phyloP scores from a whole-genome alignment of 345 rosid genomes.

The Ceriops tagal region DNA sequence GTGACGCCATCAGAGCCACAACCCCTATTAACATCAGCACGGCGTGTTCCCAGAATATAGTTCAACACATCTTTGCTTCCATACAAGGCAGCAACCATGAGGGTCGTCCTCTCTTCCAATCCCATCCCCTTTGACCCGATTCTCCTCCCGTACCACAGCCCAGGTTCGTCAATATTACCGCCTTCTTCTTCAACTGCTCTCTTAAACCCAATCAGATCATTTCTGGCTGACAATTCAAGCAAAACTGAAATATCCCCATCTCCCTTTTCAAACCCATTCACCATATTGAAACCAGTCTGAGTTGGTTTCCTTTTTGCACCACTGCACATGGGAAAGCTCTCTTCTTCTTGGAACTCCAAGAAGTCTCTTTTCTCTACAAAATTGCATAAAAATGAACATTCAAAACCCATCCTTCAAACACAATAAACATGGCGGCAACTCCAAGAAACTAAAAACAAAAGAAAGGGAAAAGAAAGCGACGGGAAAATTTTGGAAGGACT shows the following conservation, averaged over 20 bases:
- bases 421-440: background rate
- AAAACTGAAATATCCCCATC: constrained; percentile 43
- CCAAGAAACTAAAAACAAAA: background rate
- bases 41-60: constrained; percentile 49
- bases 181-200: constrained; percentile 53
- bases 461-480: background rate
- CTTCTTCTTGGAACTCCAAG: constrained; percentile 6
- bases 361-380: constrained; percentile 19
- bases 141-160: constrained; percentile 80
- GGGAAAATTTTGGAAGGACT: background rate
- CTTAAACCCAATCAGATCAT: constrained; percentile 64
- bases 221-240: constrained; percentile 67
- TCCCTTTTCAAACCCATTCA: constrained; percentile 15
- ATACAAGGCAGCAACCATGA: constrained; percentile 81
- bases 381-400: constrained; percentile 13
- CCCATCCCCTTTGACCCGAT: constrained; percentile 62
- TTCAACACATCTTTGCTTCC: constrained; percentile 69
- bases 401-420: constrained; percentile 18
- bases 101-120: constrained; percentile 75
- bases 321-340: constrained; percentile 38
- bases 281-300: constrained; percentile 22
- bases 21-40: constrained; percentile 56
- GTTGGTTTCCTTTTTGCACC: constrained; percentile 32
- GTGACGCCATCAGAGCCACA: constrained; percentile 77
- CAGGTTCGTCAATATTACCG: constrained; percentile 45